Percentiles rank a stretch among this genome's conserved stretches.
Conservation (phyloP, 2,329 filamentous ascomycete species). For the Pseudocercospora musae region DNA sequence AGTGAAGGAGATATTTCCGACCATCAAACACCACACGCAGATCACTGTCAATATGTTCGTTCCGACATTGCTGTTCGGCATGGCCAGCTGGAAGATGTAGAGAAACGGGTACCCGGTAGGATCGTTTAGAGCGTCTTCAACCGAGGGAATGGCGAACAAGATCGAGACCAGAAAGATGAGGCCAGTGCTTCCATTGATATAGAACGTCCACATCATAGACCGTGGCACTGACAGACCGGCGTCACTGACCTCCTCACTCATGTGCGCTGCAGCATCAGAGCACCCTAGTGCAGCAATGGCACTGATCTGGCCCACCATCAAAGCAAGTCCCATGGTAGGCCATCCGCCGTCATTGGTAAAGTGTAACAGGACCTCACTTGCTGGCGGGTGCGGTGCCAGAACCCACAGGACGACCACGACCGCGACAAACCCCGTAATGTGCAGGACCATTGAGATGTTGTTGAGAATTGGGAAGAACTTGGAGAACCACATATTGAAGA, state of each 20-base stretch:
- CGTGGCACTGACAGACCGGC: constrained; percentile 29
- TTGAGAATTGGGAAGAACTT: constrained; percentile 19
- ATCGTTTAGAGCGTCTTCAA: constrained; percentile 21
- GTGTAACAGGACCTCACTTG: constrained; percentile 31
- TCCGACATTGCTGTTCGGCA: constrained; percentile 19
- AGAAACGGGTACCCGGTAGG: constrained; percentile 22
- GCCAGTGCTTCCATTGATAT: constrained; percentile 21
- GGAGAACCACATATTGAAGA: constrained; percentile 23
- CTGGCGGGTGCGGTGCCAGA: constrained; percentile 20
- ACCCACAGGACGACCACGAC: constrained; percentile 20
- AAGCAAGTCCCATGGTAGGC: constrained; percentile 28
- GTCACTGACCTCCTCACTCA: constrained; percentile 26
- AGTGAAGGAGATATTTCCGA: constrained; percentile 23
- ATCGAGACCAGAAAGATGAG: constrained; percentile 20
- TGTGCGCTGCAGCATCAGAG: constrained; percentile 22
- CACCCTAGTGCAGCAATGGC: constrained; percentile 21
- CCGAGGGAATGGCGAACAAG: constrained; percentile 21
- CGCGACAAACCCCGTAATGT: constrained; percentile 20
- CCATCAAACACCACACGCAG: constrained; percentile 14
- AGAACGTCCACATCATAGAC: constrained; percentile 29
- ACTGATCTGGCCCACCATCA: constrained; percentile 30
- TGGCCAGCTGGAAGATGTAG: constrained; percentile 20
- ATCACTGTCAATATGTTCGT: constrained; percentile 19
- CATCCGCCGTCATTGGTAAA: constrained; percentile 30
- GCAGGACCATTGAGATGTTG: constrained; percentile 20